A percentile compares a stretch with the other conserved stretches of the same genome.
These are phyloP conservation scores for Gymnopilus dilepis DNA, from an alignment of 768 basidiomycete species.

Conservation along the genomic window DNA sequence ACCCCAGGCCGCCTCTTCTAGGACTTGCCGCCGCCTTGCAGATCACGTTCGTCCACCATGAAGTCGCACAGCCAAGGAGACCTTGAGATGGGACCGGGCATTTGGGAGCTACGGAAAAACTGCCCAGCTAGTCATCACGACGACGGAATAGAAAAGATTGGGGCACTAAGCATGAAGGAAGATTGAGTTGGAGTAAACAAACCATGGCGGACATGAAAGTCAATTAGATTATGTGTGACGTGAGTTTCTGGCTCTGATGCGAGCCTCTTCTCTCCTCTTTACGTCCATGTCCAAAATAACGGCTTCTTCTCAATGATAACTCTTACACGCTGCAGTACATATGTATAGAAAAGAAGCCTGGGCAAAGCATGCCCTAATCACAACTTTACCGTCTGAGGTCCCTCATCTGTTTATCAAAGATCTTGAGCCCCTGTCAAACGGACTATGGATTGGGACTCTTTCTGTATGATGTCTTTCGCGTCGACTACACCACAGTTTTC, in stretches of 20 bases:
- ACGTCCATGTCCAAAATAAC: constrained; percentile 6
- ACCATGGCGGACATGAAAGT: constrained; percentile 3
- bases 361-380: not conserved
- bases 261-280: constrained; percentile 7
- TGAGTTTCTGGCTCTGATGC: constrained; percentile 2
- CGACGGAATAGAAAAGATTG: not conserved
- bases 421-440: not conserved
- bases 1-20: constrained; percentile 1
- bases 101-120: not conserved
- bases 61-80: not conserved
- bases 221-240: not conserved
- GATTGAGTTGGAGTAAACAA: constrained; percentile 2
- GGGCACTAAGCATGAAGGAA: not conserved
- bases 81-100: not conserved
- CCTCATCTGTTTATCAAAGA: not conserved
- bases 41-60: not conserved
- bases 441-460: not conserved
- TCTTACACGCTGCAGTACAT: not conserved
- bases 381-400: not conserved
- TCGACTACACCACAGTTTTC: not conserved
- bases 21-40: constrained; percentile 4
- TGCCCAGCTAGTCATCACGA: not conserved
- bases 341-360: not conserved
- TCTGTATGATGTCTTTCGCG: no score
- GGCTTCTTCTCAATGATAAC: not conserved